phyloP scores from a whole-genome alignment of 495 filamentous ascomycete genomes.

The Neurospora sp. region DNA sequence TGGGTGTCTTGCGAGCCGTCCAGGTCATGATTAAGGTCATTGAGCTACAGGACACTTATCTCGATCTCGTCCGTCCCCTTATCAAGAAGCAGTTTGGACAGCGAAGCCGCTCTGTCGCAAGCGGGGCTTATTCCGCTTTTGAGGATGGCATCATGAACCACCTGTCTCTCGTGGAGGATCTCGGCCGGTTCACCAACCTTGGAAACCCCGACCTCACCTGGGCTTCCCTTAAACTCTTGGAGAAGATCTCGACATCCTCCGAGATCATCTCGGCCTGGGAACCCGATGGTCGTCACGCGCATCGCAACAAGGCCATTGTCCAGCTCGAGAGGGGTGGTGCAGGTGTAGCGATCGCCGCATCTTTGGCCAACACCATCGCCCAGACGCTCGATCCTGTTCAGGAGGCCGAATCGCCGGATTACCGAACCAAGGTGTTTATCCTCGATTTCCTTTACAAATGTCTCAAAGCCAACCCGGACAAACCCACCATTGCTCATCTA shows the following conservation, averaged over 20 bases:
- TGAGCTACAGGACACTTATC: conserved; percentile 81
- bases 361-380: conserved; percentile 55
- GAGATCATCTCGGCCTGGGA: conserved; percentile 55
- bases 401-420: conserved; percentile 53
- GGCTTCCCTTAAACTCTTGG: conserved; percentile 65
- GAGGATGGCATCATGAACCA: conserved; percentile 86
- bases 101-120: conserved; percentile 44
- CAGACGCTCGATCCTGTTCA: conserved; percentile 52
- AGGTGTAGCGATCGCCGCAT: conserved; percentile 55
- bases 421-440: conserved; percentile 66
- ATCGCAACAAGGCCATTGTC: conserved; percentile 69
- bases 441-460: conserved; percentile 75
- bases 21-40: conserved; percentile 72
- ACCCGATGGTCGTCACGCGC: conserved; percentile 38
- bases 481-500: conserved; percentile 77
- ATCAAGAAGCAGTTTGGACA: conserved; percentile 39
- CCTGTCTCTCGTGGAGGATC: conserved; percentile 59
- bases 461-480: conserved; percentile 55
- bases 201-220: conserved; percentile 67
- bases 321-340: conserved; percentile 64
- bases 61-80: conserved; percentile 72
- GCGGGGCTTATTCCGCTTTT: conserved; percentile 68
- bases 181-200: conserved; percentile 76
- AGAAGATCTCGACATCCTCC: conserved; percentile 73
- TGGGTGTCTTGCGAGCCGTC: conserved; percentile 62